Conservation (phyloP, 805 yeast genomes). For the Metschnikowia peoriensis region DNA sequence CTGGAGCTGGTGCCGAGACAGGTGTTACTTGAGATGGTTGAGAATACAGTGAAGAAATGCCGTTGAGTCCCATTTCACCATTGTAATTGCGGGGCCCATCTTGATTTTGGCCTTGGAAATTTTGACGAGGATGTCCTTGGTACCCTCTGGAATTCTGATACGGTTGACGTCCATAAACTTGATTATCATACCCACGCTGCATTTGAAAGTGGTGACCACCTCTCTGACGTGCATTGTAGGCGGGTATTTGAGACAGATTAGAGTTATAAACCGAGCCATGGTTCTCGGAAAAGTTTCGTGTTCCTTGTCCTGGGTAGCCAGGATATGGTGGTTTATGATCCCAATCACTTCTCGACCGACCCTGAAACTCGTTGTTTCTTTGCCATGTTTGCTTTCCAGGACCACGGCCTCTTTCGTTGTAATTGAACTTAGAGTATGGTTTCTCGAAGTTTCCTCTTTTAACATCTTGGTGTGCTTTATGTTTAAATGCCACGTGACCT, state of each 20-base stretch:
- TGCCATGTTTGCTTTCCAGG: conserved; percentile 1
- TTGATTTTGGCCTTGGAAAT: neutral
- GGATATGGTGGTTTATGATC: neutral
- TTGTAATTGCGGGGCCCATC: neutral
- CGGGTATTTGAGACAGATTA: neutral
- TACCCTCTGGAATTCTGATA: conserved; percentile 1
- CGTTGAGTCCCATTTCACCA: neutral
- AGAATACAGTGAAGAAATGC: neutral
- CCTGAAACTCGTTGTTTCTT: conserved; percentile 1
- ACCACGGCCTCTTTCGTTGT: neutral
- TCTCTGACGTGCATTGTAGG: neutral
- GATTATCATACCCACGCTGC: neutral
- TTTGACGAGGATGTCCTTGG: neutral
- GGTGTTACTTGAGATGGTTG: neutral
- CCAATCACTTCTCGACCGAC: neutral
- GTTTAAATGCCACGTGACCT: neutral
- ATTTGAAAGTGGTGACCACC: neutral
- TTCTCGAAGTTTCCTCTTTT: conserved; percentile 5
- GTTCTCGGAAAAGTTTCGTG: neutral
- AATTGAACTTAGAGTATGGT: neutral
- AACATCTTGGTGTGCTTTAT: neutral
- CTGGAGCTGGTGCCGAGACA: neutral
- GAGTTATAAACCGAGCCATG: neutral
- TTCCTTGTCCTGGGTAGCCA: neutral
- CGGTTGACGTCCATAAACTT: neutral